Base-by-base conservation (phyloP, 2,329 filamentous ascomycete genomes). In the Aspergillus novoparasiticus region DNA sequence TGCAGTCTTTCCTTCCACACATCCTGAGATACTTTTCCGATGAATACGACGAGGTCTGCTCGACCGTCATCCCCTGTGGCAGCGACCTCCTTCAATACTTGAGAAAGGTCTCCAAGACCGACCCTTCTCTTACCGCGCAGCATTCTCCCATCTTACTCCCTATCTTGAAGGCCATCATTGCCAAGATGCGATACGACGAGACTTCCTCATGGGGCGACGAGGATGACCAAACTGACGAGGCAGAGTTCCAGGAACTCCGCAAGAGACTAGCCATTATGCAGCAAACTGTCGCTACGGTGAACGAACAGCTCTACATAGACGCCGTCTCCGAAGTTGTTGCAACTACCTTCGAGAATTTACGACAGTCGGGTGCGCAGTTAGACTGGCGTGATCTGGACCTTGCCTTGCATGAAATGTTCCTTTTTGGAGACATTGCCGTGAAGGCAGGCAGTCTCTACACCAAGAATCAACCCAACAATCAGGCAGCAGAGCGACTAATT, bases 21-120 rank as follows among this genome's bases (percentile, higher is more conserved):
- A 85, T 98, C 14, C 83, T 99, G 57, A 91, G 94, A 45, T 97
- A 97, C 83, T 97, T 99, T 80, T 91, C 93, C 28, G 95, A 99
- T 78, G 94, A 99, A 75, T 99, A 96, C 77, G 95, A 99, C 78
- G 95, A 99, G 81, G 90, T 99, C 69, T 98, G 95, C 83, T 96
- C 94, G 41, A 95, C 93, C 14, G 93, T 98, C 63, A 96, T 99
- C 65, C 92, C 94, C 26, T 94, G 92, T 43, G 87, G 98, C 60
- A 97, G 92, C 56, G 96, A 99, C 72, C 86, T 98, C 56, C 86
- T 99, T 64, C 93, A 93, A 32, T 94, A 96, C 76, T 86, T 98
- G 68, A 90, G 95, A 62, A 96, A 94, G 78, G 83, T 93, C 43
- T 86, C 89, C 66, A 88, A 86, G 72, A 77, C 80, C 58, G 86